phyloP scores from a whole-genome alignment of 2,329 filamentous ascomycete species.

The Sarocladium brachiariae region DNA sequence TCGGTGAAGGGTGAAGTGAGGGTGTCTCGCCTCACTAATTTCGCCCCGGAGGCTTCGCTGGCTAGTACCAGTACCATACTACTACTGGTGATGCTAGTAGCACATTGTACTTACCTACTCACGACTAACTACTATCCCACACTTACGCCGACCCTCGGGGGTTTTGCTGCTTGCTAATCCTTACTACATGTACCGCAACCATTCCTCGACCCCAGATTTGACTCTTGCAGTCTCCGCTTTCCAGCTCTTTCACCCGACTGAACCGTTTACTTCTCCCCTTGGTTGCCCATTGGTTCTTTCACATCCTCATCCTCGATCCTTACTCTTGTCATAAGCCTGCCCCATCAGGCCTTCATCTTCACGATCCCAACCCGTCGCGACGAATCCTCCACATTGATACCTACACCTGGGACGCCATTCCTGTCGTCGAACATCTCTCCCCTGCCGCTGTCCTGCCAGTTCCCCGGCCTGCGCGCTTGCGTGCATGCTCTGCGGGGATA shows the following conservation, averaged over 20 bases:
- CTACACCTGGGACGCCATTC: not conserved
- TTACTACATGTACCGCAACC: not conserved
- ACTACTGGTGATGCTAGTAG: too few species aligned
- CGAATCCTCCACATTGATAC: not conserved
- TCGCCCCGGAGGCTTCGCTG: too few species aligned
- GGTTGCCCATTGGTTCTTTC: not conserved
- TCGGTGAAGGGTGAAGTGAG: not conserved
- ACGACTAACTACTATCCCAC: too few species aligned
- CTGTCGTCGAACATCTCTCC: not conserved
- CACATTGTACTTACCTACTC: too few species aligned
- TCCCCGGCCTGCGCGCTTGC: not conserved
- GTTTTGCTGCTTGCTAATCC: conserved; percentile 2
- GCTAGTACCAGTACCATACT: too few species aligned
- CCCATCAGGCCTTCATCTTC: not conserved
- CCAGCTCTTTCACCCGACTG: conserved; percentile 4
- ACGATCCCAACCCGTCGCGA: not conserved
- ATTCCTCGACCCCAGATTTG: conserved; percentile 7
- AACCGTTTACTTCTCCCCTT: conserved; percentile 1
- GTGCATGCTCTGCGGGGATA: not conserved
- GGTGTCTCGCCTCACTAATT: too few species aligned
- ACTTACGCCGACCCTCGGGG: not conserved
- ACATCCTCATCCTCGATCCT: not conserved
- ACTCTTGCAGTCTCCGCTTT: conserved; percentile 4
- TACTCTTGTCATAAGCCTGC: not conserved
- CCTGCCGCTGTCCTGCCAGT: not conserved